phyloP scores from a whole-genome alignment of 2,329 filamentous ascomycete species.

The Sporothrix protearum region DNA sequence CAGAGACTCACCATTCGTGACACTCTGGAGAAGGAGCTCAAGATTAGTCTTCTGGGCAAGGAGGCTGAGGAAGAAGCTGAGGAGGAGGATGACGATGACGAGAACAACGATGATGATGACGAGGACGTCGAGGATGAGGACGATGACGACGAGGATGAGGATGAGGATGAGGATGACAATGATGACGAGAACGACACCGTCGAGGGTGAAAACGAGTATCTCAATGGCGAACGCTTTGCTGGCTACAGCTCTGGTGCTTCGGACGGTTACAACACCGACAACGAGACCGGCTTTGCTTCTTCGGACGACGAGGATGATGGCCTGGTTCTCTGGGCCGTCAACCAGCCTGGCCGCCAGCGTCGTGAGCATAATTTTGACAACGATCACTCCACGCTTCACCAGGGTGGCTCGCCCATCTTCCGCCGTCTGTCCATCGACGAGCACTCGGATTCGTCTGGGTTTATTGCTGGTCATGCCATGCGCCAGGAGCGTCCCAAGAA shows the following conservation, averaged over 20 bases:
- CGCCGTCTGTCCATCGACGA: slow-evolving; percentile 36
- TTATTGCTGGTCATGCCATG: slow-evolving; percentile 45
- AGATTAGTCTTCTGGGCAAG: slow-evolving; percentile 77
- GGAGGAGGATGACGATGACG: slow-evolving; percentile 65
- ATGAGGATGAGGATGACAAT: slow-evolving; percentile 39
- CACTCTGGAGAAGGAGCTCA: slow-evolving; percentile 83
- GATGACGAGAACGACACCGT: slow-evolving; percentile 51
- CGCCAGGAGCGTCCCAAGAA: slow-evolving; percentile 36
- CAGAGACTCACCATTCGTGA: slow-evolving; percentile 80
- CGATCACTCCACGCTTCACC: slow-evolving; percentile 39
- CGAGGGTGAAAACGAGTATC: slow-evolving; percentile 50
- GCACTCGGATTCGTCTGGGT: slow-evolving; percentile 60
- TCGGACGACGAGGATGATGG: slow-evolving; percentile 71
- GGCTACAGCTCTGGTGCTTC: slow-evolving; percentile 57
- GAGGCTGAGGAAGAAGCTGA: slow-evolving; percentile 89
- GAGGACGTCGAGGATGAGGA: slow-evolving; percentile 50
- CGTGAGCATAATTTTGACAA: slow-evolving; percentile 24
- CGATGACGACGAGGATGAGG: slow-evolving; percentile 49
- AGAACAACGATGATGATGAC: slow-evolving; percentile 47
- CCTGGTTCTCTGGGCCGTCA: slow-evolving; percentile 54
- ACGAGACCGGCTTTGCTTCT: slow-evolving; percentile 64
- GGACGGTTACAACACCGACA: slow-evolving; percentile 71
- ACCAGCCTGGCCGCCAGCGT: slow-evolving; percentile 32
- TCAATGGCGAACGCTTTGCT: slow-evolving; percentile 46
- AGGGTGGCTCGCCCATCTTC: slow-evolving; percentile 38